These are phyloP conservation scores for Tephrocybe sp. DNA, from an alignment of 768 basidiomycete genomes.

Conservation along the genomic window DNA sequence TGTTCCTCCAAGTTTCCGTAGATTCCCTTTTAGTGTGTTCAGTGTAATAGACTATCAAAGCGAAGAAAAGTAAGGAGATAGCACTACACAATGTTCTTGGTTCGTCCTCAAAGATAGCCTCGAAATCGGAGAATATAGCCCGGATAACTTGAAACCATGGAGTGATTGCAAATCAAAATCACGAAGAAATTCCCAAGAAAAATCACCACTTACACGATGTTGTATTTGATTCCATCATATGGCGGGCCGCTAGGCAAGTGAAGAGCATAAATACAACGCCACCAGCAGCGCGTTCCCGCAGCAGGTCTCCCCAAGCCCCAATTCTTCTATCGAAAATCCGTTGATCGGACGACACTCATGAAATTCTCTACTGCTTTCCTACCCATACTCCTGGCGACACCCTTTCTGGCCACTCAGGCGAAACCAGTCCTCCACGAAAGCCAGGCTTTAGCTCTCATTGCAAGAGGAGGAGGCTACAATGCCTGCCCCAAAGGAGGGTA, in stretches of 20 bases:
- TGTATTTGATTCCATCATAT: background rate
- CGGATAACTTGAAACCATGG: too few species aligned
- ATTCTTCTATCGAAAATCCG: background rate
- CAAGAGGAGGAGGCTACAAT: slow-evolving; percentile 7
- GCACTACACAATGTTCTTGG: too few species aligned
- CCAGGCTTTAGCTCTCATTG: background rate
- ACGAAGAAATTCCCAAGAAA: background rate
- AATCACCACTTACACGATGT: too few species aligned
- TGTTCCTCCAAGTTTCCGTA: too few species aligned
- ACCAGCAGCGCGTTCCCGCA: background rate
- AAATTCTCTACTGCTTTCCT: background rate
- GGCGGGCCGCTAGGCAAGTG: background rate
- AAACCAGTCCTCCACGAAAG: slow-evolving; percentile 1
- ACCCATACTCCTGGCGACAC: background rate
- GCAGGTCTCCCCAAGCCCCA: background rate
- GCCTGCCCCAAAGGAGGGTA: slow-evolving; percentile 6
- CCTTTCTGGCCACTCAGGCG: background rate
- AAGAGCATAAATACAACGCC: background rate
- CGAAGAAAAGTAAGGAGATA: too few species aligned
- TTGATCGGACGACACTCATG: slow-evolving; percentile 3
- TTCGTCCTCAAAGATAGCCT: too few species aligned
- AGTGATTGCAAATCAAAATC: too few species aligned
- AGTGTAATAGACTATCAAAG: too few species aligned
- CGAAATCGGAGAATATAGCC: too few species aligned
- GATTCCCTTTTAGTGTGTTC: too few species aligned